Percentiles rank a stretch among this genome's conserved stretches.
Evolutionary conservation across 306 rosid genomes (phyloP).

Genomic region (Phaseolus lunatus): DNA sequence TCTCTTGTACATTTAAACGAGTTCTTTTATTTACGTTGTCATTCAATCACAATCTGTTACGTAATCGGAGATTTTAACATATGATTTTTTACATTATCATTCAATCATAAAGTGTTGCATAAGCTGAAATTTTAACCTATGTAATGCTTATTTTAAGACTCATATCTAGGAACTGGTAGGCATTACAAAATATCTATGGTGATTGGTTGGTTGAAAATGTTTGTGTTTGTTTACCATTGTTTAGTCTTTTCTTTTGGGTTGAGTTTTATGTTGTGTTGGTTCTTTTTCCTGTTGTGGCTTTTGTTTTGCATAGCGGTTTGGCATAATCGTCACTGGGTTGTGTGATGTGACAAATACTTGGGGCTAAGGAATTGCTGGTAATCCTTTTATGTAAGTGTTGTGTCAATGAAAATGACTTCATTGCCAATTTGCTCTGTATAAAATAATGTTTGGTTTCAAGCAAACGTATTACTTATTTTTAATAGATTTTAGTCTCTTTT

Average conservation of each 20-base stretch:
- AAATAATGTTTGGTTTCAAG: not conserved
- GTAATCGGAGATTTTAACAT: too few species aligned
- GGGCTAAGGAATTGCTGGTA: not conserved
- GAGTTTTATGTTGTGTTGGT: conserved; percentile 1
- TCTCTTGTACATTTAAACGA: not conserved
- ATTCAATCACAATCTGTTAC: too few species aligned
- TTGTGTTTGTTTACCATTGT: not conserved
- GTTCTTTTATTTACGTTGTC: too few species aligned
- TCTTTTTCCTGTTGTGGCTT: not conserved
- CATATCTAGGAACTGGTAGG: not conserved
- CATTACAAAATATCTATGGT: not conserved
- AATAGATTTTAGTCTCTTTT: not conserved
- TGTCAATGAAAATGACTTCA: not conserved
- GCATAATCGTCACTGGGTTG: conserved; percentile 27
- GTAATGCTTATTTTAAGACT: not conserved
- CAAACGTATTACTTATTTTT: not conserved
- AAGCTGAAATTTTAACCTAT: not conserved
- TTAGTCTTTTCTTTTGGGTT: not conserved
- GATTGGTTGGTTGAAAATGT: not conserved
- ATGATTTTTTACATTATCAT: too few species aligned
- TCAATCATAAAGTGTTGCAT: not conserved
- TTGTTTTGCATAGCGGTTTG: conserved; percentile 12
- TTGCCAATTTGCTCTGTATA: not conserved
- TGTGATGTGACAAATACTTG: conserved; percentile 13
- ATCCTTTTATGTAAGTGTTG: not conserved